Evolutionary conservation across 495 filamentous ascomycete genomes (phyloP).

Genomic region (Aspergillus leporis): DNA sequence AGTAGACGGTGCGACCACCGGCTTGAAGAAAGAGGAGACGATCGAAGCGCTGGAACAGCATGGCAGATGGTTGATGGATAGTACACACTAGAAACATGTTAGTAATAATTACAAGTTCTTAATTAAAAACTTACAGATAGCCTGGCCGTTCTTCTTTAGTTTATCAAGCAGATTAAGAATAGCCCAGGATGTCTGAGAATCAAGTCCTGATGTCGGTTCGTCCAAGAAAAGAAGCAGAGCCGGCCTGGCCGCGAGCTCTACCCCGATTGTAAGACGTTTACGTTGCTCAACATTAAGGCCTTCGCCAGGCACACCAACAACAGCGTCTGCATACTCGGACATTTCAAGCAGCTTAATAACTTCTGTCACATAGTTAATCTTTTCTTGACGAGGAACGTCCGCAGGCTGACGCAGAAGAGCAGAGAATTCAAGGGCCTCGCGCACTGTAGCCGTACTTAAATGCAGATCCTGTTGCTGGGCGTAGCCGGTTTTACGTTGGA

Average conservation of each 20-base stretch:
- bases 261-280: constrained; percentile 80
- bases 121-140: too few species aligned
- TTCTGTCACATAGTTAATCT: constrained; percentile 83
- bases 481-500: constrained; percentile 93
- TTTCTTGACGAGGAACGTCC: constrained; percentile 67
- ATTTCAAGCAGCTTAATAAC: constrained; percentile 88
- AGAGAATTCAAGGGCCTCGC: constrained; percentile 78
- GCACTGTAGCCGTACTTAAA: constrained; percentile 76
- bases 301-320: constrained; percentile 31
- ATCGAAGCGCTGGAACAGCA: constrained; percentile 88
- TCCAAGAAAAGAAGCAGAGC: constrained; percentile 81
- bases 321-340: constrained; percentile 43
- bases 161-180: constrained; percentile 75
- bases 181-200: constrained; percentile 80
- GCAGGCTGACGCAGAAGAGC: constrained; percentile 81
- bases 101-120: too few species aligned
- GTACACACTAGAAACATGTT: too few species aligned
- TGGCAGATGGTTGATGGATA: constrained; percentile 86
- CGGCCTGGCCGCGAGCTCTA: constrained; percentile 81
- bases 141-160: constrained; percentile 75
- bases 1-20: constrained; percentile 79
- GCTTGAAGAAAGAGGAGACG: constrained; percentile 71
- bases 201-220: constrained; percentile 79
- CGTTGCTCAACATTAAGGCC: constrained; percentile 84
- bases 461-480: constrained; percentile 95